Percentiles rank a stretch among this genome's conserved stretches.
phyloP scores from a whole-genome alignment of 345 rosid genomes.

The Lumnitzera racemosa region DNA sequence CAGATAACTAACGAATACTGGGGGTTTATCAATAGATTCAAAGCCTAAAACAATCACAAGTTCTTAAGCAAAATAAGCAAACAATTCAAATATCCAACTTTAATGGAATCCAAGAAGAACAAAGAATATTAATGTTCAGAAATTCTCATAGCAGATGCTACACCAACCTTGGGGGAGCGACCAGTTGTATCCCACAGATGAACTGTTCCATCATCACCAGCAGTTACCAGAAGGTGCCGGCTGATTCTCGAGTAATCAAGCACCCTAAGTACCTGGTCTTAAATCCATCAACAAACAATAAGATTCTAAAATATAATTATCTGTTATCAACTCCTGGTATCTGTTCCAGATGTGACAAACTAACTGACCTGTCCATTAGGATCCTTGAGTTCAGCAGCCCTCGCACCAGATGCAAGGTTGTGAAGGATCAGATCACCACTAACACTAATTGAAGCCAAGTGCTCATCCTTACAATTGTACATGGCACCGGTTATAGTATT shows the following conservation, averaged over 20 bases:
- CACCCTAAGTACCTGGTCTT: conserved; percentile 96
- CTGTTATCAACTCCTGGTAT: conserved; percentile 11
- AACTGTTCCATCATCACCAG: conserved; percentile 97
- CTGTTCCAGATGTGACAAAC: conserved; percentile 19
- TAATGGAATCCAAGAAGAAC: neutral
- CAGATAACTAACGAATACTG: too few relatives aligned
- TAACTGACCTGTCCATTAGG: conserved; percentile 86
- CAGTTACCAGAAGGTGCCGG: conserved; percentile 87
- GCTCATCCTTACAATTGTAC: conserved; percentile 98
- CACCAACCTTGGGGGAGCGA: conserved; percentile 75
- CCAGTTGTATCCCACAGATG: conserved; percentile 97
- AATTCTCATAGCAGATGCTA: neutral
- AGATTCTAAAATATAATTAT: conserved; percentile 22
- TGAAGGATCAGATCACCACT: conserved; percentile 90
- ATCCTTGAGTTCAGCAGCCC: conserved; percentile 87
- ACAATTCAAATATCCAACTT: neutral
- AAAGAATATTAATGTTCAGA: too few relatives aligned
- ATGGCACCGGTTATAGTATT: conserved; percentile 74
- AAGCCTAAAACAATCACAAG: too few relatives aligned
- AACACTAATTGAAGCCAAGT: conserved; percentile 88
- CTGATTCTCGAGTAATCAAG: conserved; percentile 91
- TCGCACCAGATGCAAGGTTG: conserved; percentile 89
- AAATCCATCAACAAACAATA: conserved; percentile 32
- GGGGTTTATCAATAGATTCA: too few relatives aligned
- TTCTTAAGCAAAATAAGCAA: too few relatives aligned